Base-by-base conservation (phyloP, 169 alveolate species). In the Toxoplasma gondii region DNA sequence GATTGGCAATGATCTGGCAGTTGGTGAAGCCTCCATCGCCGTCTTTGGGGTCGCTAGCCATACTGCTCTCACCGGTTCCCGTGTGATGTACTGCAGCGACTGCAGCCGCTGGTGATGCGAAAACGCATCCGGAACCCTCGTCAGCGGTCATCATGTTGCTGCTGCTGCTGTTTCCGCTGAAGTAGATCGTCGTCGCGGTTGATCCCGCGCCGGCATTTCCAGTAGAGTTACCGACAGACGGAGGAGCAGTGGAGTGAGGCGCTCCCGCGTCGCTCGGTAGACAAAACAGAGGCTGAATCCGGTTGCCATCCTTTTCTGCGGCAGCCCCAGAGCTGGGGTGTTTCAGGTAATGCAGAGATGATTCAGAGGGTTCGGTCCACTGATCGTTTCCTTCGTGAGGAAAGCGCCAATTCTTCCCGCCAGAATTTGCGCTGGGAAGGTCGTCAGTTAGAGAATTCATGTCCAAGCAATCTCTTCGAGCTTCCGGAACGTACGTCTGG, bases 131-230 rank as follows among this genome's bases (percentile, higher is more conserved):
- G 44, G 86, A 78, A 16, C 86, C 86, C 39, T 78, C 86, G 45
- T 78, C 86, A 17, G 86, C 86, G 19, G 86, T 78, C 86, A 78
- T 78, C 86, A 78, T 78, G 86, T 78, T 78, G 86, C 86, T 78
- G 86, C 86, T 78, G 43, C 86, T 78, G 22, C 86, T 78, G 43
- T 78, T 78, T n/a, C 86, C 86, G 22, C 86, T 78, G 86, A 24
- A 78, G 86, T 78, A 78, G 45, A 41, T 78, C 7, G 86, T 78
- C 29, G 86, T 38, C 2, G 86, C 86, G 22, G 86, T 78, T 19
- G 86, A 10, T 78, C 86, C 86, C 4, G 45, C 86, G 49, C 74
- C 74, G n/a, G n/a, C 74, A 53, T 19, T 19, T 64, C 74, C 74
- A 10, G n/a, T 27, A 1, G 74, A 64, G 74, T 64, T 64, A 64